Evolutionary conservation across 768 basidiomycete species (phyloP), one percentile per base, ranked within the genome.

Genomic region (Leccinum imitatum): DNA sequence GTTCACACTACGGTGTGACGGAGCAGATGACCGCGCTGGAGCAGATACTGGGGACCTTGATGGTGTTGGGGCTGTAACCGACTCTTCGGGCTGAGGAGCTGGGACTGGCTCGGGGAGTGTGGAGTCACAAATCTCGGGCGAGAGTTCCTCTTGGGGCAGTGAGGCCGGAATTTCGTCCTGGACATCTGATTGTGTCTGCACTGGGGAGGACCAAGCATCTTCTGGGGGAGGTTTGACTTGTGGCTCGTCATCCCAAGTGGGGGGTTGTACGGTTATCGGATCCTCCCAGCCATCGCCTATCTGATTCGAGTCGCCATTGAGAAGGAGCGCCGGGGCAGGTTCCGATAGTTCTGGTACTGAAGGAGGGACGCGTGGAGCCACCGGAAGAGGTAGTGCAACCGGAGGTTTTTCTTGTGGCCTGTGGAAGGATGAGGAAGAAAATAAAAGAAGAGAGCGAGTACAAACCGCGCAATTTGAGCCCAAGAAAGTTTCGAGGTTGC

Each of bases 401-500:
- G 77, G 65, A 14, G 82, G 81, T 71, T 89, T 91, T 70, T 90
- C 87, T 65, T 88, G 85, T 23, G 82, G 81, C 56, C 87, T 90
- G 62, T 25, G 23, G 50, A 54, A n/a, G 11, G 1, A 31, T 59
- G 46, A 64, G 59, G 53, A 56, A 23, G 65, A 58, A 50, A 31
- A n/a, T 23, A 47, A 17, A 14, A 48, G 59, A 53, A 6, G 27
- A 27, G 27, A 25, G 60, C 0, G 15, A 21, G 61, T 30, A 39
- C 57, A 27, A 35, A 58, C 90, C 87, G 80, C 63, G 91, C 91
- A 70, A 93, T 80, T 67, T 93, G 89, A 8, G 91, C 91, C 91
- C 91, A 93, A 37, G 91, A 92, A 60, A 90, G 73, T 77, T 91
- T 91, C 8, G 89, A 85, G 13, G 83, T 88, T 30, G 87, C 84